Conservation (phyloP, 2,329 filamentous ascomycete species). For the Nemania abortiva region DNA sequence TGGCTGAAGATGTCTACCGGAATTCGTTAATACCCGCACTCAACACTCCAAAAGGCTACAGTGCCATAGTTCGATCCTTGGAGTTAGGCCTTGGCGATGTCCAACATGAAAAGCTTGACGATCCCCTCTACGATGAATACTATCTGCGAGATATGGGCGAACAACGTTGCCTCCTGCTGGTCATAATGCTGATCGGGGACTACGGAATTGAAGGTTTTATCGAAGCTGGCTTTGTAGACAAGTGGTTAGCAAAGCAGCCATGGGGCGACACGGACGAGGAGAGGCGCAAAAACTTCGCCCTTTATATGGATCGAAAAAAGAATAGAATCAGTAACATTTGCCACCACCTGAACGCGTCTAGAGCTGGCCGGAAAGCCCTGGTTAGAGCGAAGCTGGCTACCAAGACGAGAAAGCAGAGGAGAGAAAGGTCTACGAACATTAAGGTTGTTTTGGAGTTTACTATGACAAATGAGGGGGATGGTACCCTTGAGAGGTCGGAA, state of each 20-base stretch:
- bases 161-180: conserved; percentile 69
- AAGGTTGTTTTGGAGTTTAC: conserved; percentile 54
- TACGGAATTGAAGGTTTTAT: conserved; percentile 69
- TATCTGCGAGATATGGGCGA: conserved; percentile 71
- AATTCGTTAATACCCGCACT: conserved; percentile 60
- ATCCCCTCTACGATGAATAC: conserved; percentile 72
- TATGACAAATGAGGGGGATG: conserved; percentile 49
- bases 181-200: conserved; percentile 69
- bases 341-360: conserved; percentile 61
- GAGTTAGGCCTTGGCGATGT: conserved; percentile 66
- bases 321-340: conserved; percentile 68
- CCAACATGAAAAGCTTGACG: conserved; percentile 63
- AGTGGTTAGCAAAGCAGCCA: conserved; percentile 79
- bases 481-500: conserved; percentile 49
- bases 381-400: conserved; percentile 62
- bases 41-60: conserved; percentile 64
- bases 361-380: conserved; percentile 64
- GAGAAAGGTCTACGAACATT: conserved; percentile 49
- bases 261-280: conserved; percentile 69
- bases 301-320: conserved; percentile 62
- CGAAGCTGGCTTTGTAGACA: conserved; percentile 74
- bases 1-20: conserved; percentile 48
- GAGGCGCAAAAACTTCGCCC: conserved; percentile 65
- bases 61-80: conserved; percentile 70
- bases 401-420: conserved; percentile 48